Evolutionary conservation across 2,329 filamentous ascomycete species (phyloP).

Genomic region (Aspergillus nomiae): DNA sequence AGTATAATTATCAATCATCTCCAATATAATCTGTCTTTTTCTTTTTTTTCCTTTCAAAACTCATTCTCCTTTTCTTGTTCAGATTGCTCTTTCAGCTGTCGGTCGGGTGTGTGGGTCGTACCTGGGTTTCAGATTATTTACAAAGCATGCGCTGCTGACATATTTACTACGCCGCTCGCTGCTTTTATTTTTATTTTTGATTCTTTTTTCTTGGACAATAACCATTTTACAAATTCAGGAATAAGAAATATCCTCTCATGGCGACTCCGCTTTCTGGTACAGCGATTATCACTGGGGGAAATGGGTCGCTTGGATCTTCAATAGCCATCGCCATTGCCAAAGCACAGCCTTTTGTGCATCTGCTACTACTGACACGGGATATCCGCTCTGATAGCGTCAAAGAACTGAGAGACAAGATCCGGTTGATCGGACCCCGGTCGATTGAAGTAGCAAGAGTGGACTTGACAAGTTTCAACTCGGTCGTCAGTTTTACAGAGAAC

Average conservation of each 20-base stretch:
- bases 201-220: background rate
- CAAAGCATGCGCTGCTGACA: slow-evolving; percentile 1
- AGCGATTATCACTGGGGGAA: slow-evolving; percentile 40
- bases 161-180: background rate
- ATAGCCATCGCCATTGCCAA: slow-evolving; percentile 39
- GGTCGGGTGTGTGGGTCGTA: background rate
- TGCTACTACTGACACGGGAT: slow-evolving; percentile 35
- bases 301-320: slow-evolving; percentile 38
- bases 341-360: slow-evolving; percentile 38
- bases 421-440: slow-evolving; percentile 36
- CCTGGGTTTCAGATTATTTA: background rate
- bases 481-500: slow-evolving; percentile 31
- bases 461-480: slow-evolving; percentile 34
- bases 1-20: background rate
- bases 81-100: background rate
- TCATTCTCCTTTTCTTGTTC: background rate
- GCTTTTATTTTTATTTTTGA: background rate
- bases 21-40: background rate
- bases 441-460: slow-evolving; percentile 35
- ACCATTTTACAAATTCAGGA: background rate
- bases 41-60: background rate
- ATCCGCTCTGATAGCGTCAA: slow-evolving; percentile 32
- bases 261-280: slow-evolving; percentile 38
- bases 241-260: slow-evolving; percentile 21
- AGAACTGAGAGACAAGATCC: slow-evolving; percentile 29